phyloP scores from a whole-genome alignment of 768 basidiomycete genomes.

The Lactarius pseudohatsudake region DNA sequence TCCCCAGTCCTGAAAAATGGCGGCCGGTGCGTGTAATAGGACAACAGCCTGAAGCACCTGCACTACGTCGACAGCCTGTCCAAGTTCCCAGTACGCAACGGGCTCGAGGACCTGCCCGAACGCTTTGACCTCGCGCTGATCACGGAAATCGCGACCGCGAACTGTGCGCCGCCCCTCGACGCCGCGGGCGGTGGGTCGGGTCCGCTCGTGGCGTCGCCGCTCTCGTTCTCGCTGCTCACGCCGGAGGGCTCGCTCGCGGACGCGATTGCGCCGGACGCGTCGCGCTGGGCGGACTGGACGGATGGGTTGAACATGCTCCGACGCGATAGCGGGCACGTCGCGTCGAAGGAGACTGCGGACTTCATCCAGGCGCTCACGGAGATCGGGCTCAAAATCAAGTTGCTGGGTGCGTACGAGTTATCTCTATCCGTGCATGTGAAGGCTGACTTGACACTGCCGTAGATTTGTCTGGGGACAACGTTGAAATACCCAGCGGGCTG shows the following conservation, averaged over 20 bases:
- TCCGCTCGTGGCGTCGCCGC: slow-evolving; percentile 34
- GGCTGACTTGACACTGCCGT: neutral
- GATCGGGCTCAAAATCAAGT: slow-evolving; percentile 88
- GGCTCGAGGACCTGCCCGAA: slow-evolving; percentile 85
- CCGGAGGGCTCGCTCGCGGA: slow-evolving; percentile 37
- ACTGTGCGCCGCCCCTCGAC: slow-evolving; percentile 66
- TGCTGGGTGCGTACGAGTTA: slow-evolving; percentile 58
- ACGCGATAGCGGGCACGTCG: slow-evolving; percentile 76
- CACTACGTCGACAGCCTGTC: slow-evolving; percentile 81
- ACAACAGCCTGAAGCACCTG: slow-evolving; percentile 74
- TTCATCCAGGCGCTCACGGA: slow-evolving; percentile 87
- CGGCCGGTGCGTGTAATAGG: slow-evolving; percentile 43
- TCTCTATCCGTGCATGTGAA: neutral
- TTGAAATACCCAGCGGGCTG: slow-evolving; percentile 83
- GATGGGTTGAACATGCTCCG: slow-evolving; percentile 89
- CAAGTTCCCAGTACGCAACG: slow-evolving; percentile 76
- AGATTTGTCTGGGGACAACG: slow-evolving; percentile 88
- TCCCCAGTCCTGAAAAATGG: slow-evolving; percentile 1
- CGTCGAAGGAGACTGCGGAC: slow-evolving; percentile 81
- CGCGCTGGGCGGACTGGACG: slow-evolving; percentile 91
- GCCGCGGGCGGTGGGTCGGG: slow-evolving; percentile 36
- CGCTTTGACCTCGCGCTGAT: slow-evolving; percentile 79
- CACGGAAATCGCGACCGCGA: slow-evolving; percentile 75
- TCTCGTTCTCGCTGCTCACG: slow-evolving; percentile 36
- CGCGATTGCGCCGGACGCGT: slow-evolving; percentile 48